Conservation (phyloP, 2,329 filamentous ascomycete species). For the Daldinia eschscholtzii region DNA sequence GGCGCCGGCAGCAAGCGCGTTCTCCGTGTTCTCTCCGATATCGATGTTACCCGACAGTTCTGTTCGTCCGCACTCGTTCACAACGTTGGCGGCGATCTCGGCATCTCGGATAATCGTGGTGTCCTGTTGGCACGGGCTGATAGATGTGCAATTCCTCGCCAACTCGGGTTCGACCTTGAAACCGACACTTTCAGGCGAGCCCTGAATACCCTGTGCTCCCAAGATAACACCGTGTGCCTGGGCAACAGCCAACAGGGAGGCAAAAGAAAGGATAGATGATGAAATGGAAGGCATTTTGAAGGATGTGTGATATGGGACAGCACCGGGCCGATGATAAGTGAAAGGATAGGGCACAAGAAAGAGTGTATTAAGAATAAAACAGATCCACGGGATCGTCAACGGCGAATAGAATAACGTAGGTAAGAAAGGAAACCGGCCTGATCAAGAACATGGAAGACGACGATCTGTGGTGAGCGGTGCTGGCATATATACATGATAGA, state of each 20-base stretch:
- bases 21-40: constrained; percentile 67
- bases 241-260: constrained; percentile 54
- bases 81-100: constrained; percentile 64
- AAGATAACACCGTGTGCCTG: constrained; percentile 63
- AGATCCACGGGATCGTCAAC: constrained; percentile 50
- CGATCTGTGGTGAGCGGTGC: constrained; percentile 33
- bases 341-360: constrained; percentile 48
- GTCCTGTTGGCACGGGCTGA: constrained; percentile 75
- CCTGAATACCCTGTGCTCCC: constrained; percentile 59
- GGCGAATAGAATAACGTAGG: constrained; percentile 42
- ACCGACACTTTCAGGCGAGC: constrained; percentile 63
- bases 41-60: constrained; percentile 72
- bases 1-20: constrained; percentile 58
- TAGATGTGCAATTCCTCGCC: constrained; percentile 72
- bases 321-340: constrained; percentile 46
- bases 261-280: constrained; percentile 52
- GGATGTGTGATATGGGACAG: constrained; percentile 47
- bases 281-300: constrained; percentile 55
- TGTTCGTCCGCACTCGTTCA: constrained; percentile 73
- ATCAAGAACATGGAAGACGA: constrained; percentile 30
- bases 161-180: constrained; percentile 66
- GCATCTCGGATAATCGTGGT: constrained; percentile 72
- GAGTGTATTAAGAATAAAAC: constrained; percentile 42
- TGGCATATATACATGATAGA: constrained; percentile 41
- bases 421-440: constrained; percentile 46